Evolutionary conservation across 176 grass and related monocot genomes (phyloP), one percentile per base, ranked within the genome.

Genomic region (Saccharum officinarum): DNA sequence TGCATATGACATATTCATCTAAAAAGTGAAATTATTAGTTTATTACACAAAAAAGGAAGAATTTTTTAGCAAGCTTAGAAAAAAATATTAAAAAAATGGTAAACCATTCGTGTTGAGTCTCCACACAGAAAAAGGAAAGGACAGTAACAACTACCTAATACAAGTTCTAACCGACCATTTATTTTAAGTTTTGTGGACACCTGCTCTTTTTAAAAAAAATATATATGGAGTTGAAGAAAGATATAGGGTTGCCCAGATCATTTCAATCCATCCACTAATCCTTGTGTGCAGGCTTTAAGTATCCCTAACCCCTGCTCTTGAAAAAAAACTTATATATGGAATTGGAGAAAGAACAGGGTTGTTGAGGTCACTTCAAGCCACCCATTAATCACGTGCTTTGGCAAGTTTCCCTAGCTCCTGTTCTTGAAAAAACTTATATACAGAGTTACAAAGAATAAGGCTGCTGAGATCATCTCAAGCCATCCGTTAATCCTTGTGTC

Each of bases 1-100:
- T 97, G 83, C 97, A 99, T 88, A 97, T 92, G 82, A 99, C 97
- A 86, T 99, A 99, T 77, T 99, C 97, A 94, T 93, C 97, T 99
- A 83, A 71, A 88, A 1, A 64, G 44, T 52, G 7, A 62, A 80
- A 33, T 31, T 49, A 18, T 52, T 52, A 52, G 49, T 18, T 47
- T 52, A 52, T 18, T 7, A 33, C 2, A 52, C 30, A 20, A 13
- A 34, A 17, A 52, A 6, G 10, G 36, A 2, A 10, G 0, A 18
- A 33, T 18, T 25, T 12, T 62, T 8, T 46, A 83, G 63, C 66
- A 25, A 67, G 38, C 11, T 31, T 34, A 82, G 61, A 10, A 50
- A 33, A 40, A 31, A 50, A 47, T 11, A 66, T 12, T 25, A 6
- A 89, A 50, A 28, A 13, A 82, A 66, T 54, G 9, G 14, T 12